Base-by-base conservation (phyloP, 345 rosid species). In the Mangifera indica region DNA sequence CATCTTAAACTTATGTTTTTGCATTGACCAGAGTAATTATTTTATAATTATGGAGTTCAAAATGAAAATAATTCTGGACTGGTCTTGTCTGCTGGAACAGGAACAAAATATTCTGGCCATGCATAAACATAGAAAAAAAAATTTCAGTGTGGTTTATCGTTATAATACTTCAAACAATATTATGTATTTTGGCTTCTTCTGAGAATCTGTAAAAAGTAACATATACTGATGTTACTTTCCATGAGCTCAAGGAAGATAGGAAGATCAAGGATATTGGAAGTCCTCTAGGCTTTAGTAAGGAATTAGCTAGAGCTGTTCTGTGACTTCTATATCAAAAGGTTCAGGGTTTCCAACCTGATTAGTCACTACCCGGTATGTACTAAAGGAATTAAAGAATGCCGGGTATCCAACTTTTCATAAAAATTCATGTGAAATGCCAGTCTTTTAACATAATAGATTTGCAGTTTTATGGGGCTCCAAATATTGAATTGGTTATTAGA, bases 151-250 rank as follows among this genome's bases (percentile, higher is more conserved):
- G 14, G 15, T 58, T 21, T 57, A n/a, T 4, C 18, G 20, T 55
- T 40, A 18, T 58, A 44, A 22, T 55, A 37, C 37, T 7, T 55
- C 37, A 22, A 56, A 55, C 34, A 24, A 10, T 68, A 37, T 6
- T 21, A 22, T 55, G 8, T 25, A n/a, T 58, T 67, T 55, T 67
- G 37, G 37, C 51, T 68, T 68, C 37, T 40, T 65, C 9, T 22
- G 14, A 13, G 15, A 21, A 14, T 8, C 44, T 25, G 17, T 25
- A 10, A 42, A n/a, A 26, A 29, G 13, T 45, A 58, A 57, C 52
- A 57, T 24, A 13, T 25, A 42, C 53, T 34, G 1, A 12, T 58
- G 22, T 26, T 12, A 3, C 26, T 25, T 58, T 37, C 10, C 10
- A 69, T 29, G 70, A 37, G 48, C 46, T 67, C 24, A 7, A n/a